Percentiles rank a stretch among this genome's conserved stretches.
phyloP scores from a whole-genome alignment of 176 grass and related monocot species.

The Avena sativa region DNA sequence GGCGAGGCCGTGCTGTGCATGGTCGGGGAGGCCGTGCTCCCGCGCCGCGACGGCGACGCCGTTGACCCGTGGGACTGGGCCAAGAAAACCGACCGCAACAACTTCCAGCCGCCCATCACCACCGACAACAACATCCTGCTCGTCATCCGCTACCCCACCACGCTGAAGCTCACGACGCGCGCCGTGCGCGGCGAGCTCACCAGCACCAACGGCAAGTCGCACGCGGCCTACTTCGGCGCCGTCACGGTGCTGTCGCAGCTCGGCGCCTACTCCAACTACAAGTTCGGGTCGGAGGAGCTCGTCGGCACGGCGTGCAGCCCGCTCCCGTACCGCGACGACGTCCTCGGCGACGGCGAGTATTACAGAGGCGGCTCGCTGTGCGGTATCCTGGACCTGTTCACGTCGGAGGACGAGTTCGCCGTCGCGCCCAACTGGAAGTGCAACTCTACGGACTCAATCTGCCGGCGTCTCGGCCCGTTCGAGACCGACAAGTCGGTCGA shows the following conservation, averaged over 20 bases:
- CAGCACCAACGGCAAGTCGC: constrained; percentile 60
- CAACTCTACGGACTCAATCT: constrained; percentile 59
- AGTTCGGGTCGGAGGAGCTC: constrained; percentile 69
- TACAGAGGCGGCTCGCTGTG: constrained; percentile 72
- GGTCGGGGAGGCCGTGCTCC: constrained; percentile 73
- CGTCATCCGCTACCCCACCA: constrained; percentile 67
- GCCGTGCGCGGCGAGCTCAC: constrained; percentile 63
- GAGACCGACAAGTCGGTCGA: constrained; percentile 41
- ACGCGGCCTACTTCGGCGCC: constrained; percentile 61
- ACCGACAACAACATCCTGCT: constrained; percentile 54
- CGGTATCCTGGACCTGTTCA: constrained; percentile 73
- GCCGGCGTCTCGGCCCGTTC: constrained; percentile 70
- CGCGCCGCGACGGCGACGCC: constrained; percentile 43
- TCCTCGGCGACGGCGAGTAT: constrained; percentile 49
- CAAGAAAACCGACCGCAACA: constrained; percentile 48
- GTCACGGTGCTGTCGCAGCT: constrained; percentile 68
- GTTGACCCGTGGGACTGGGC: constrained; percentile 65
- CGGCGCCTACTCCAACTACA: constrained; percentile 79
- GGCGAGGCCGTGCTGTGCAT: constrained; percentile 73
- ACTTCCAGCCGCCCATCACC: constrained; percentile 51
- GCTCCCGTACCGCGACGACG: constrained; percentile 58
- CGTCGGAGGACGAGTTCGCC: constrained; percentile 57
- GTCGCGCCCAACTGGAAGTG: constrained; percentile 76
- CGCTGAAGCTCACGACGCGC: constrained; percentile 63
- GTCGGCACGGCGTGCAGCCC: constrained; percentile 59